These are phyloP conservation scores for Fusarium stilboides DNA, from an alignment of 2,329 filamentous ascomycete genomes.

Conservation along the genomic window DNA sequence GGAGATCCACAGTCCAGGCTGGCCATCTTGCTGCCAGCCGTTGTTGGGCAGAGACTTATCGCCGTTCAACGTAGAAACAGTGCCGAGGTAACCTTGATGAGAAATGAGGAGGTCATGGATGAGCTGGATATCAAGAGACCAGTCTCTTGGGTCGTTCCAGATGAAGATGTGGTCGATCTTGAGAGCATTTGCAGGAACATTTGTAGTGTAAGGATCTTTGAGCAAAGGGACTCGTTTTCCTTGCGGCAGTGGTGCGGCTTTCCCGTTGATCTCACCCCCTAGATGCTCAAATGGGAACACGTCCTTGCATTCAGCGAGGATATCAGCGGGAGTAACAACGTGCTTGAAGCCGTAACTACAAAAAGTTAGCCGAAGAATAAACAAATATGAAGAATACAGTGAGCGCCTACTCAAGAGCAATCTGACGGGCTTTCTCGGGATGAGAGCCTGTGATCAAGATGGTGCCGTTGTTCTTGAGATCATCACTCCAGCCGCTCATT, in stretches of 20 bases:
- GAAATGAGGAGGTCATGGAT: constrained; percentile 89
- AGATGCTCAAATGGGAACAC: constrained; percentile 84
- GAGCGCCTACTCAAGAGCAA: constrained; percentile 74
- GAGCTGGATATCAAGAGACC: constrained; percentile 90
- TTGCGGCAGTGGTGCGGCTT: constrained; percentile 51
- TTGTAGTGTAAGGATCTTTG: constrained; percentile 52
- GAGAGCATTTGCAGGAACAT: constrained; percentile 63
- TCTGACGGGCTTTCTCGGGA: constrained; percentile 75
- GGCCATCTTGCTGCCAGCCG: constrained; percentile 86
- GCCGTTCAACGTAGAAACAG: constrained; percentile 81
- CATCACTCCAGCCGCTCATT: constrained; percentile 72
- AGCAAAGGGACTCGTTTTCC: constrained; percentile 54
- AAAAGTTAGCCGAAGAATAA: neutral
- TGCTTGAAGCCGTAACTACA: constrained; percentile 79
- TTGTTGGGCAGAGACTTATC: constrained; percentile 74
- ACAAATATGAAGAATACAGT: neutral
- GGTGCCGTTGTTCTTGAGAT: constrained; percentile 62
- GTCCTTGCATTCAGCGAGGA: constrained; percentile 79
- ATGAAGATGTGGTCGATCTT: constrained; percentile 93
- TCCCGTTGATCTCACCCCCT: constrained; percentile 52
- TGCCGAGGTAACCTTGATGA: constrained; percentile 83
- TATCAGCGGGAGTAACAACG: constrained; percentile 89
- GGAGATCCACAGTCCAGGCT: constrained; percentile 87
- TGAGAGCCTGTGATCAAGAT: constrained; percentile 82
- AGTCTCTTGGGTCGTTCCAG: constrained; percentile 96